Base-by-base conservation (phyloP, 2,329 filamentous ascomycete genomes). In the Pezicula radicicola region DNA sequence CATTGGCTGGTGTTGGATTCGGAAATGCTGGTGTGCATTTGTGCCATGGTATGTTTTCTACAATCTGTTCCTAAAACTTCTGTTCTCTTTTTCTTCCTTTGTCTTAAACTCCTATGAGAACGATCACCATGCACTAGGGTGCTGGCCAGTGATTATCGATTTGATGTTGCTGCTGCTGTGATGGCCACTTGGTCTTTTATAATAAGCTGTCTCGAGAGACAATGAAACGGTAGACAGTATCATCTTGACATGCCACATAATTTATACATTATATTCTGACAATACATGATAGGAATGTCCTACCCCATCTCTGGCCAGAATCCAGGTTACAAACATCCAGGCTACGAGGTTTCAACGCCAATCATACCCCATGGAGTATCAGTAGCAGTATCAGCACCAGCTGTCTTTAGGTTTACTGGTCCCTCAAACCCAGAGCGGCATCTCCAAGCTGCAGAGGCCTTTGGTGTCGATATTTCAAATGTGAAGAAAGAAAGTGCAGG, bases 231-330 rank as follows among this genome's bases (percentile, higher is more conserved):
- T 13, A 33, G 30, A 10, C 30, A 33, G 9, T 33, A 33, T 33
- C 9, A 12, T 33, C 30, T 33, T 33, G 28, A 33, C 10, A 33
- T 33, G 9, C 9, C 12, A 33, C 30, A 25, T 7, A 33, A 10
- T 4, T 30, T 27, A 18, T 47, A 33, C n/a, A 15, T 21, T 33
- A 30, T 51, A 25, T 47, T 48, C 55, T 56, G 30, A 55, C 27
- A 50, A 25, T 19, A 27, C 4, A 0, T 21, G 21, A 44, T 52
- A 84, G 81, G 93, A 67, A 97, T 99, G 93, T 95, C 89, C 21
- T 99, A 99, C 66, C 94, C 94, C 16, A 96, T 99, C 65, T 96
- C 91, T 0, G 90, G 91, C 28, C 92, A 97, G 68, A 99, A 99
- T 68, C 90, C 89, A 0, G 87, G 88, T 5, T 97, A 97, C 73